Evolutionary conservation across 257 asterid species (phyloP).

Genomic region (Apocynum venetum): DNA sequence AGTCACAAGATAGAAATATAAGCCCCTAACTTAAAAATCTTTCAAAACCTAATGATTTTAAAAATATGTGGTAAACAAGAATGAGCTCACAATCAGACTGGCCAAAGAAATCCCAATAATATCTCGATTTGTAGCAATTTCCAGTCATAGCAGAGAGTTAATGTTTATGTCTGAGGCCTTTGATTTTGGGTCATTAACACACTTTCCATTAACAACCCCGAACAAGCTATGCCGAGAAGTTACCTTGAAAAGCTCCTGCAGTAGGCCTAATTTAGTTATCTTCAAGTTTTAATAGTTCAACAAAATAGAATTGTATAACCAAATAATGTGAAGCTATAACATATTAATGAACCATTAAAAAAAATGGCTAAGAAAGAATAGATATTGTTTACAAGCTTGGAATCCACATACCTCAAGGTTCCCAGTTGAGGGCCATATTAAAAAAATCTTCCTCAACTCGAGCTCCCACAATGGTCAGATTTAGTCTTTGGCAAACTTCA

Average conservation of each 20-base stretch:
- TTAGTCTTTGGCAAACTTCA: conserved; percentile 92
- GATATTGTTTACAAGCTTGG: background rate
- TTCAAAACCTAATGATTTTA: background rate
- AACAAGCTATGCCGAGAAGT: conserved; percentile 84
- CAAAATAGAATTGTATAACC: background rate
- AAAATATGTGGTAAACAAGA: background rate
- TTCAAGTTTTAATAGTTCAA: background rate
- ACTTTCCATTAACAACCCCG: conserved; percentile 76
- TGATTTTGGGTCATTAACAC: conserved; percentile 83
- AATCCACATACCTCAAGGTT: conserved; percentile 76
- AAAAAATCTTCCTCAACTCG: conserved; percentile 95
- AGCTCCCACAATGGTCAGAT: conserved; percentile 87
- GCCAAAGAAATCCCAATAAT: conserved; percentile 90
- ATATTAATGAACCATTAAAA: conserved; percentile 1
- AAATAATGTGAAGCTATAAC: conserved; percentile 8
- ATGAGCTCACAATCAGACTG: conserved; percentile 73
- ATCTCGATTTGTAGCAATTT: conserved; percentile 83
- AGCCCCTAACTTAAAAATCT: background rate
- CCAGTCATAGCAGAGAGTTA: conserved; percentile 76
- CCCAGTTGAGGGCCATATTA: conserved; percentile 92
- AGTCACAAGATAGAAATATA: background rate
- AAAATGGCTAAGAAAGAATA: background rate
- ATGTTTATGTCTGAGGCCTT: conserved; percentile 88
- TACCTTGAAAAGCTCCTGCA: conserved; percentile 79
- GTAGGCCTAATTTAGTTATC: conserved; percentile 5